phyloP scores from a whole-genome alignment of 164 flowering plant species.

The Nelumbo lutea region DNA sequence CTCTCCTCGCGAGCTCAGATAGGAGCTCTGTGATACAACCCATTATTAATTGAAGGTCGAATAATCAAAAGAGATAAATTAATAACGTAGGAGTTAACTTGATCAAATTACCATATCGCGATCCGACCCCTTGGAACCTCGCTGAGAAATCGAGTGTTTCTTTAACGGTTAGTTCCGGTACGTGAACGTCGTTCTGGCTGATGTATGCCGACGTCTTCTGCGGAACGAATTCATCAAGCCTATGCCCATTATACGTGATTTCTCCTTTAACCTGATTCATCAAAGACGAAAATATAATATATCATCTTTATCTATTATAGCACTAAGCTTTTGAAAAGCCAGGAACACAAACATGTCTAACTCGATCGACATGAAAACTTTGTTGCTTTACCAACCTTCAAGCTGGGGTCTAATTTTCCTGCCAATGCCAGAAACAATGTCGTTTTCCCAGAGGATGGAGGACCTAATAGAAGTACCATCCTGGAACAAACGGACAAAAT shows the following conservation, averaged over 20 bases:
- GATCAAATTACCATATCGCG: slow-evolving; percentile 63
- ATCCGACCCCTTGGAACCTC: slow-evolving; percentile 90
- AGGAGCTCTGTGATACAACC: slow-evolving; percentile 50
- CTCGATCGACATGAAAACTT: neutral
- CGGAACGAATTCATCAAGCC: slow-evolving; percentile 71
- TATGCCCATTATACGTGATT: slow-evolving; percentile 74
- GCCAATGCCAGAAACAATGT: slow-evolving; percentile 80
- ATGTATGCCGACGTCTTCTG: slow-evolving; percentile 90
- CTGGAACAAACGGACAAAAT: slow-evolving; percentile 24
- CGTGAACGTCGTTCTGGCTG: slow-evolving; percentile 91
- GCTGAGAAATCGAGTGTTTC: slow-evolving; percentile 97
- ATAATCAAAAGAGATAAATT: neutral
- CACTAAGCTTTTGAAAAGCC: neutral
- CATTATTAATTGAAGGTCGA: neutral
- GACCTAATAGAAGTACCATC: slow-evolving; percentile 88
- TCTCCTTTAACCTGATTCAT: slow-evolving; percentile 58
- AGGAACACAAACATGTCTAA: neutral
- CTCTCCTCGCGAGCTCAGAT: slow-evolving; percentile 79
- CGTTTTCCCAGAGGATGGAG: slow-evolving; percentile 95
- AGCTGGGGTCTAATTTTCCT: slow-evolving; percentile 64
- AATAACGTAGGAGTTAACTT: neutral
- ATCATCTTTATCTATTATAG: neutral
- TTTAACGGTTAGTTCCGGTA: slow-evolving; percentile 89
- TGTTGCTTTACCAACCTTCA: slow-evolving; percentile 46
- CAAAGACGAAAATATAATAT: neutral